Evolutionary conservation across 495 filamentous ascomycete species (phyloP).

Genomic region (Daldinia loculata): DNA sequence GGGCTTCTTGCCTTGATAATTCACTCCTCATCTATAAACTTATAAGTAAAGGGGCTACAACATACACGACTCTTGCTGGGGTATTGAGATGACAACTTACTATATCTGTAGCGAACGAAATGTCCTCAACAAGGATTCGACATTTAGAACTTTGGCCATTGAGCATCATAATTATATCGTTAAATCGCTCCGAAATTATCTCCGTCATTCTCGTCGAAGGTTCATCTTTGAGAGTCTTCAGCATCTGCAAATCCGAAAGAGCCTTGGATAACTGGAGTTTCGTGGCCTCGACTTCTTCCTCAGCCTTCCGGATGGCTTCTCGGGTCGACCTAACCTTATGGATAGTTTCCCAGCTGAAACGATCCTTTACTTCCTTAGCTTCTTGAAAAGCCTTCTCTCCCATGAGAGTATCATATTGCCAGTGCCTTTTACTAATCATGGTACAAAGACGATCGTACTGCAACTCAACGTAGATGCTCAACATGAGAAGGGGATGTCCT

Average conservation of each 20-base stretch:
- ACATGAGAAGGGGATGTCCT: conserved; percentile 5
- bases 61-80: too few species aligned
- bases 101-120: neutral
- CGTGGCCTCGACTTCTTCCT: neutral
- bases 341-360: neutral
- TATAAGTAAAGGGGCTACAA: too few species aligned
- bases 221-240: neutral
- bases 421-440: neutral
- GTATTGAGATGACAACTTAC: too few species aligned
- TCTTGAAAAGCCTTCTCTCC: too few species aligned
- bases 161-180: neutral
- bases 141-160: neutral
- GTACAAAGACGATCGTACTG: neutral
- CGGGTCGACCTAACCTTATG: neutral
- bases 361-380: neutral
- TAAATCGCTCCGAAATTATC: conserved; percentile 6
- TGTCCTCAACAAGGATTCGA: neutral
- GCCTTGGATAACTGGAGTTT: neutral
- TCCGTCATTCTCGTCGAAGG: neutral
- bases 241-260: neutral
- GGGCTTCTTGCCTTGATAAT: conserved; percentile 4
- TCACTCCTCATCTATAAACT: neutral
- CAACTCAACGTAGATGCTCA: neutral
- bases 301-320: neutral
- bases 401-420: too few species aligned